Base-by-base conservation (phyloP, 495 filamentous ascomycete genomes). In the Neurospora sp. region DNA sequence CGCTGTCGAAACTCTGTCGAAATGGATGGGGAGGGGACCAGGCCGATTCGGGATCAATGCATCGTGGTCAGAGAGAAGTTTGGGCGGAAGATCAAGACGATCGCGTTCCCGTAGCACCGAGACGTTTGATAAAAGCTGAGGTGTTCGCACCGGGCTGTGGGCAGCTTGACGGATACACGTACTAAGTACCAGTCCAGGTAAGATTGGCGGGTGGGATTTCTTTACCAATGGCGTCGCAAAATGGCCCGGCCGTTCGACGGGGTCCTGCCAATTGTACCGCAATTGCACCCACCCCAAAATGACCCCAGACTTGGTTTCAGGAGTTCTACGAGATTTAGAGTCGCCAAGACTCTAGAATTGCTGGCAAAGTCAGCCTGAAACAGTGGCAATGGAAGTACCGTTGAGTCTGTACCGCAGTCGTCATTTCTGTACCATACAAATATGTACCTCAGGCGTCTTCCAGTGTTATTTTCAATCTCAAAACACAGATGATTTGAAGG, bases 91-190 rank as follows among this genome's bases (percentile, higher is more conserved):
- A 46, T 40, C 48, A 42, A 72, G 44, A 72, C 71, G 72, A 70
- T 78, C 69, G 75, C 71, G 69, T 70, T 74, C 37, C 38, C 70
- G 78, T 80, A 73, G 76, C 72, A 78, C 75, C 42, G 39, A 39
- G 76, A 35, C 39, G 74, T 73, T 76, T 74, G 74, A 70, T 74
- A 82, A 80, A 79, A 66, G 54, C 54, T 66, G 54, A 66, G 76
- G 76, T 81, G 80, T 79, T 80, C 77, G 79, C 72, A 78, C 76
- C 78, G 75, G 75, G 74, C 73, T 78, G 54, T 66, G 70, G 73
- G 40, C 70, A 74, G 70, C 71, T 72, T 74, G 70, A 70, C 39
- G 39, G 38, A 40, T 70, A 31, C 66, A 23, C 54, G 54, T 66
- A 66, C 54, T 66, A 66, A 35, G 54, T 66, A 66, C 54, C 23